Conservation (phyloP, 306 rosid species). For the Lupinus albus region DNA sequence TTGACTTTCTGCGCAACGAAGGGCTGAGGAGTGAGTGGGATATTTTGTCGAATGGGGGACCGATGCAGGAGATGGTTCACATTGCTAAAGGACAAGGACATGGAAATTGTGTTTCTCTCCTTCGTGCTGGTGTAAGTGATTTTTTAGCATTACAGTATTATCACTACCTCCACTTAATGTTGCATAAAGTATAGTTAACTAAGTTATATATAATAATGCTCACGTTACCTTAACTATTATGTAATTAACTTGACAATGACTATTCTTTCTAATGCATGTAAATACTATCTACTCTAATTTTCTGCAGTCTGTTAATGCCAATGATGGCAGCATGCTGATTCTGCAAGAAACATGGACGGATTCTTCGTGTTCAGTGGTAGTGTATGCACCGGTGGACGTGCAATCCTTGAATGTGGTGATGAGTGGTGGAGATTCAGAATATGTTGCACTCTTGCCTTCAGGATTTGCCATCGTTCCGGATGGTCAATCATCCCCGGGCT, state of each 20-base stretch:
- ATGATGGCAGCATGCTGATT: constrained; percentile 70
- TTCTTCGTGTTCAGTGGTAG: constrained; percentile 71
- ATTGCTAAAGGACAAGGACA: constrained; percentile 70
- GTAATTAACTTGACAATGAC: too few species aligned
- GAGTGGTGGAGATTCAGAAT: constrained; percentile 85
- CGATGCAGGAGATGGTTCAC: constrained; percentile 72
- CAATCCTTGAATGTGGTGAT: constrained; percentile 69
- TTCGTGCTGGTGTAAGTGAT: constrained; percentile 66
- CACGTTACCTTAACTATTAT: too few species aligned
- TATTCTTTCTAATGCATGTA: too few species aligned
- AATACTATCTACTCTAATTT: too few species aligned
- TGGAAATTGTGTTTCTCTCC: constrained; percentile 80
- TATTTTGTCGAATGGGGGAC: constrained; percentile 67
- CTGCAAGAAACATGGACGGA: constrained; percentile 91
- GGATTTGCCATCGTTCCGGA: constrained; percentile 84
- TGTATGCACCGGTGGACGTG: constrained; percentile 82
- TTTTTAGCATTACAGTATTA: not conserved
- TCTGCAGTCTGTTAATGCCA: constrained; percentile 61
- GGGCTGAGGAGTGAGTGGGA: constrained; percentile 79
- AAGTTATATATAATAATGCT: too few species aligned
- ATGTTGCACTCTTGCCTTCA: constrained; percentile 85
- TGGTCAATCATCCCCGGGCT: constrained; percentile 26
- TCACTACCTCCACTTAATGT: too few species aligned
- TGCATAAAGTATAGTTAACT: too few species aligned
- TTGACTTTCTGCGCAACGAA: constrained; percentile 72